Conservation (phyloP, 2,329 filamentous ascomycete species). For the Trichothecium roseum region DNA sequence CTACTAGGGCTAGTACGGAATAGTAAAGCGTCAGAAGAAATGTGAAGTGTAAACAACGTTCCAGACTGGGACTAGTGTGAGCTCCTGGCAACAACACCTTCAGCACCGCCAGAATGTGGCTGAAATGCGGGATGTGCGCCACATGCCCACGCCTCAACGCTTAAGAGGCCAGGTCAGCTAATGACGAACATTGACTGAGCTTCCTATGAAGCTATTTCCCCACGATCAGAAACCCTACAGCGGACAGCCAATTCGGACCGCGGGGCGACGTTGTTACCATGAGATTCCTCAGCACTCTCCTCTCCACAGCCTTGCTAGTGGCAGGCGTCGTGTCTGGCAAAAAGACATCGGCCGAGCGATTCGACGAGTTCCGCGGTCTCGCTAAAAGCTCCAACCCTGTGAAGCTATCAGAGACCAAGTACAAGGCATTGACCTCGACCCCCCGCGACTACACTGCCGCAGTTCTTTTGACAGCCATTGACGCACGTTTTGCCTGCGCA, state of each 20-base stretch:
- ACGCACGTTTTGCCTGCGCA: conserved; percentile 71
- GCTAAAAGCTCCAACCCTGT: conserved; percentile 55
- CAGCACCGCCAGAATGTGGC: neutral
- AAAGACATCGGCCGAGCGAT: conserved; percentile 54
- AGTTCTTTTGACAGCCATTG: conserved; percentile 78
- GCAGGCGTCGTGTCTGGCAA: conserved; percentile 53
- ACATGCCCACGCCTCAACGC: too few species aligned
- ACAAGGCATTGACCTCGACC: conserved; percentile 61
- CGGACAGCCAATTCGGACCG: conserved; percentile 5
- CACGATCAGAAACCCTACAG: neutral
- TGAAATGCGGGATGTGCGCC: conserved; percentile 3
- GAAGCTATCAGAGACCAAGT: conserved; percentile 68
- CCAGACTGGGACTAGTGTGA: conserved; percentile 2
- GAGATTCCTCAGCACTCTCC: conserved; percentile 55
- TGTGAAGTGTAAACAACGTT: conserved; percentile 5
- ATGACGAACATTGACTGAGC: neutral
- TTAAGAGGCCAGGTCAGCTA: neutral
- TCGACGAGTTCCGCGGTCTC: conserved; percentile 60
- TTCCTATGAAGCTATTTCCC: neutral
- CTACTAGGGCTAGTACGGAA: too few species aligned
- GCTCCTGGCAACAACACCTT: too few species aligned
- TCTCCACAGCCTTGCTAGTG: conserved; percentile 52
- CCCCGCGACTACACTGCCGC: conserved; percentile 78
- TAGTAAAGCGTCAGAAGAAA: too few species aligned
- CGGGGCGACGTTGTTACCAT: conserved; percentile 37